Evolutionary conservation across 1,139 yeast genomes (phyloP).

Genomic region (Candida glucosophila): DNA sequence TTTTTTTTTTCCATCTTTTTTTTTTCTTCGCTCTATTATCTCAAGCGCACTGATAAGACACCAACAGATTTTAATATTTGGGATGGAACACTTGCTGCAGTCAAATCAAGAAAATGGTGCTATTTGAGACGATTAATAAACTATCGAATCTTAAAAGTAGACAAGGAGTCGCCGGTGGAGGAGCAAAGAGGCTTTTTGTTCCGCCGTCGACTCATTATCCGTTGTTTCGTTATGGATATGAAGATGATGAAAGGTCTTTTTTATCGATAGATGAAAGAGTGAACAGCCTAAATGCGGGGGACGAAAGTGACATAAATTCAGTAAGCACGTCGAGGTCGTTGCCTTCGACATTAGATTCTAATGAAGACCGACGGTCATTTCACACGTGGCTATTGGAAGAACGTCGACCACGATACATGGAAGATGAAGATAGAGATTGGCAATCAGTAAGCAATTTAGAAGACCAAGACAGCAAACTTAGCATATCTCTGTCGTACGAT

Average conservation of each 20-base stretch:
- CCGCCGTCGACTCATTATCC: constrained; percentile 70
- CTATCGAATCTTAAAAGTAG: constrained; percentile 35
- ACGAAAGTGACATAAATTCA: constrained; percentile 35
- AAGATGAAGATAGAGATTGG: constrained; percentile 30
- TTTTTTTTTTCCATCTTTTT: no score
- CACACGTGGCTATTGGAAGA: constrained; percentile 60
- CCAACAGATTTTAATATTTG: no score
- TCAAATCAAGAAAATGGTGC: constrained; percentile 26
- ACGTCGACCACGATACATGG: constrained; percentile 50
- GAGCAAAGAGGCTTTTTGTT: constrained; percentile 43
- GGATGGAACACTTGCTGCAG: no score
- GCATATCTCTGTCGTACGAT: constrained; percentile 3
- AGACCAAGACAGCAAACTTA: constrained; percentile 1
- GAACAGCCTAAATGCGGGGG: constrained; percentile 30
- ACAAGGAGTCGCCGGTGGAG: constrained; percentile 22
- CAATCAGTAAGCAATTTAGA: constrained; percentile 7
- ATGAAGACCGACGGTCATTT: constrained; percentile 45
- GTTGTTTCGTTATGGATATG: constrained; percentile 52
- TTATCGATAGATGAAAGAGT: constrained; percentile 34
- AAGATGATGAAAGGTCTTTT: constrained; percentile 60
- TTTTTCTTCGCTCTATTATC: no score
- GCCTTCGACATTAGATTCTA: constrained; percentile 53
- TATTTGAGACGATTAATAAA: constrained; percentile 31
- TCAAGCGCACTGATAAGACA: no score
- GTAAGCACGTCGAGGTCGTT: constrained; percentile 49